Base-by-base conservation (phyloP, 345 rosid genomes). In the Eucalyptus caleyi region DNA sequence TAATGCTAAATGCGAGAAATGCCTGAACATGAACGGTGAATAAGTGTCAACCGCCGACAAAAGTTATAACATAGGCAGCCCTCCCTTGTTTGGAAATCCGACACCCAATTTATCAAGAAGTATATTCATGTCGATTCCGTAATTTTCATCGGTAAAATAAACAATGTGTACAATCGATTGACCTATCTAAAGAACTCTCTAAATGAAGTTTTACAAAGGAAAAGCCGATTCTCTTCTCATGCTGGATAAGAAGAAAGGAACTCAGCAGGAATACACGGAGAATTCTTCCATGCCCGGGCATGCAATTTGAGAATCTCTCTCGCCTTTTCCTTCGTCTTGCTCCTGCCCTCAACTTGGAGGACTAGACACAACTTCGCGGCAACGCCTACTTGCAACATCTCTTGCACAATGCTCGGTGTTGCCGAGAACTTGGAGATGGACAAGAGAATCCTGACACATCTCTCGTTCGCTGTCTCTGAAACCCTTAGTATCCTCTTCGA, bases 401-500 rank as follows among this genome's bases (percentile, higher is more conserved):
- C 99, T 49, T 94, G 91, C 49, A 93, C 88, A 47, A 96, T 91
- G 47, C 83, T 80, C 2, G 91, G 51, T 16, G 97, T 94, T 34
- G 94, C 95, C 9, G 96, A 96, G 91, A 92, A 95, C 94, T 92
- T 95, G 11, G 96, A 91, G 82, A 97, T 89, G 6, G 95, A 93
- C 23, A 93, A 80, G 92, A 97, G 88, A 90, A 97, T 92, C 94
- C 94, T 91, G 67, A 96, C 95, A 3, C 95, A 97, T 89, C 94
- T 95, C 62, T 95, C 96, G 54, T 92, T 96, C 13, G 94, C 95
- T 86, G 93, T 91, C 59, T 90, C 91, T 4, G 99, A 96, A 89
- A 96, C 93, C 93, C 97, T 93, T 34, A 96, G 92, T 87, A 97
- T 96, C 94, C 94, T 97, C 92, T 96, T 96, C 14, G 95, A 94